These are phyloP conservation scores for Lolium perenne DNA, from an alignment of 176 grass and related monocot genomes.

Conservation along the genomic window DNA sequence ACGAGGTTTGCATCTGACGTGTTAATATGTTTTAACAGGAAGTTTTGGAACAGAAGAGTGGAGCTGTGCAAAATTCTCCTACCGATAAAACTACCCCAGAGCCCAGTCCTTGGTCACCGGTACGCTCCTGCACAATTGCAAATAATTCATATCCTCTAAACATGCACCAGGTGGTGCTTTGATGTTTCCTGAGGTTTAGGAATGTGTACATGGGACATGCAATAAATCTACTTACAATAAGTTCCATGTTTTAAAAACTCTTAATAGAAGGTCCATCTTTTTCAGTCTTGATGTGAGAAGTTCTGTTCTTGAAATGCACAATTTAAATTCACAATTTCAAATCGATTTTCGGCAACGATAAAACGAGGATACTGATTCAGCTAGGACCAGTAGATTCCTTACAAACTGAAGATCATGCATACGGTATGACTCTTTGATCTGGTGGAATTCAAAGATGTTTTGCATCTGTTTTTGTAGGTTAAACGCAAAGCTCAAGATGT, in stretches of 20 bases:
- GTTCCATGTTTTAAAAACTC: background rate
- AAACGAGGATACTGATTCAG: background rate
- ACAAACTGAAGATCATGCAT: conserved; percentile 1
- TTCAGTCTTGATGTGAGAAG: background rate
- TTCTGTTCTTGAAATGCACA: conserved; percentile 14
- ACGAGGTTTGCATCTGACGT: background rate
- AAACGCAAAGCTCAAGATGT: conserved; percentile 75
- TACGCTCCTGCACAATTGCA: conserved; percentile 43
- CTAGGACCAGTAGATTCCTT: background rate
- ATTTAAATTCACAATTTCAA: background rate
- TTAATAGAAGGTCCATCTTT: background rate
- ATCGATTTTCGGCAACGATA: background rate
- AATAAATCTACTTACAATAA: background rate
- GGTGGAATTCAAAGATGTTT: background rate
- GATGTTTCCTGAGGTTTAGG: conserved; percentile 13
- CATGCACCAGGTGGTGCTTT: background rate
- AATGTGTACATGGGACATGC: background rate
- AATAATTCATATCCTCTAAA: conserved; percentile 18
- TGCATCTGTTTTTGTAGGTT: conserved; percentile 47
- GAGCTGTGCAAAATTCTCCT: conserved; percentile 87
- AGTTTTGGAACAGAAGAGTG: conserved; percentile 79
- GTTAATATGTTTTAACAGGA: conserved; percentile 58
- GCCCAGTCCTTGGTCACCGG: conserved; percentile 91
- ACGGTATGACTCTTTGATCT: background rate
- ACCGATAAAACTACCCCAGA: conserved; percentile 67